Conservation (phyloP, 352 stramenopile genomes). For the Phytopythium helicoides region DNA sequence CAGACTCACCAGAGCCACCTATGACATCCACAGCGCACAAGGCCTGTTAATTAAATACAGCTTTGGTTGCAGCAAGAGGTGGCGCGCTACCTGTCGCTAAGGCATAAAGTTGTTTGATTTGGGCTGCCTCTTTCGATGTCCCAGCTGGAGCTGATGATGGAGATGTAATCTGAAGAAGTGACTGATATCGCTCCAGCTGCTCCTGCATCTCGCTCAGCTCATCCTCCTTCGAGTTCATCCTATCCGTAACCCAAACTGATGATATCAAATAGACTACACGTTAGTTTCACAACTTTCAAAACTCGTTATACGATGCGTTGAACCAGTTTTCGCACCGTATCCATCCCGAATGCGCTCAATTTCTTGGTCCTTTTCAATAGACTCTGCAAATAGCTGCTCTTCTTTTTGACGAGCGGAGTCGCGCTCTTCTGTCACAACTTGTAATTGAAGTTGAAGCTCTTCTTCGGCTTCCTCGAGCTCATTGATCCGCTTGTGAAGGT, state of each 20-base stretch:
- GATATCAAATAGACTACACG: slow-evolving; percentile 2
- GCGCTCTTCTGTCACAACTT: slow-evolving; percentile 82
- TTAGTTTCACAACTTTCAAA: neutral
- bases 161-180: slow-evolving; percentile 60
- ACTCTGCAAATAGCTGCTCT: slow-evolving; percentile 79
- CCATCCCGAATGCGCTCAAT: slow-evolving; percentile 86
- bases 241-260: slow-evolving; percentile 83
- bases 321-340: slow-evolving; percentile 45
- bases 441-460: slow-evolving; percentile 74
- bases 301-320: too few relatives aligned
- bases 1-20: slow-evolving; percentile 13
- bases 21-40: neutral
- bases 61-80: neutral
- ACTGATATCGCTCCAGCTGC: slow-evolving; percentile 83
- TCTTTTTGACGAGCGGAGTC: slow-evolving; percentile 81
- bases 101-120: slow-evolving; percentile 38
- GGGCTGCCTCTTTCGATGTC: slow-evolving; percentile 13
- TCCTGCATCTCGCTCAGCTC: slow-evolving; percentile 83
- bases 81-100: slow-evolving; percentile 27
- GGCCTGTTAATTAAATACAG: neutral
- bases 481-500: slow-evolving; percentile 39
- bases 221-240: slow-evolving; percentile 89
- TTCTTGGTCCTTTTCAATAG: slow-evolving; percentile 86
- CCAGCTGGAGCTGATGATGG: slow-evolving; percentile 13
- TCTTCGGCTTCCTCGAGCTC: slow-evolving; percentile 72